These are phyloP conservation scores for Fusarium paranaense DNA, from an alignment of 2,329 filamentous ascomycete species.

Conservation along the genomic window DNA sequence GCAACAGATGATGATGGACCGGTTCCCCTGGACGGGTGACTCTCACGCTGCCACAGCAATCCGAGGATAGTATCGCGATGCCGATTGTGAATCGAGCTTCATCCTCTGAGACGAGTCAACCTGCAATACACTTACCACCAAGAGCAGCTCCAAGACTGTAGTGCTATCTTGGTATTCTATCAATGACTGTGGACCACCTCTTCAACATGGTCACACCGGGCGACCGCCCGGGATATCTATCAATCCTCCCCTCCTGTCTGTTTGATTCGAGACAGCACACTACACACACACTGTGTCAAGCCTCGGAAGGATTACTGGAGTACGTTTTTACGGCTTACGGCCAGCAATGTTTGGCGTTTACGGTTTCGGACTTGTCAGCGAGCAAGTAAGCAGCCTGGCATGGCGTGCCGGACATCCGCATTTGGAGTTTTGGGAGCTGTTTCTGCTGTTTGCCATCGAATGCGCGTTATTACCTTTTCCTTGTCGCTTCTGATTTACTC, in stretches of 20 bases:
- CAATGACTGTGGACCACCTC: slow-evolving; percentile 1
- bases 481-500: slow-evolving; percentile 24
- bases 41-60: slow-evolving; percentile 64
- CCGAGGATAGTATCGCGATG: slow-evolving; percentile 48
- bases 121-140: slow-evolving; percentile 6
- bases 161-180: slow-evolving; percentile 28
- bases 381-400: slow-evolving; percentile 37
- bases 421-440: slow-evolving; percentile 40
- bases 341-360: slow-evolving; percentile 40
- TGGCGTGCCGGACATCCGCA: slow-evolving; percentile 37
- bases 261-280: slow-evolving; percentile 36
- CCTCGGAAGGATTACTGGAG: slow-evolving; percentile 17
- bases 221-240: slow-evolving; percentile 3
- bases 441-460: slow-evolving; percentile 18
- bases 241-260: slow-evolving; percentile 25
- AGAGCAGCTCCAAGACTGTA: slow-evolving; percentile 26
- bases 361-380: slow-evolving; percentile 35
- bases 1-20: slow-evolving; percentile 54
- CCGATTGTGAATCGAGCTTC: slow-evolving; percentile 28
- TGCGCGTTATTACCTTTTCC: slow-evolving; percentile 7
- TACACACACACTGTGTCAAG: slow-evolving; percentile 16
- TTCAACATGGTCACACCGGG: slow-evolving; percentile 8
- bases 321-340: slow-evolving; percentile 34
- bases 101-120: slow-evolving; percentile 14
- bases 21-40: slow-evolving; percentile 61